Evolutionary conservation across 345 rosid genomes (phyloP).

Genomic region (Hibiscus trionum): DNA sequence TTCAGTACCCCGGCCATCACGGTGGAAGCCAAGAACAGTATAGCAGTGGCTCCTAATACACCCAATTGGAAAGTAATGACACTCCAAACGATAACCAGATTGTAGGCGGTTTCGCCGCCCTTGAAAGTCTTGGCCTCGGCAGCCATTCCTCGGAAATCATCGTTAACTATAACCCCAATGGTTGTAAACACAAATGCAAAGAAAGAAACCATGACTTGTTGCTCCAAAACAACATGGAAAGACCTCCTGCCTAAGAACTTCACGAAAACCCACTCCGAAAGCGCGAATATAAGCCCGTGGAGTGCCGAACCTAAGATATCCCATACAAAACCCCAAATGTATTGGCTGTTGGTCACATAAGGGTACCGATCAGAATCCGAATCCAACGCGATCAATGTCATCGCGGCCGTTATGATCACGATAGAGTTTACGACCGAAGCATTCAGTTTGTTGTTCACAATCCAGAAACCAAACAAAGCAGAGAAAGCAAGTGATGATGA

Average conservation of each 20-base stretch:
- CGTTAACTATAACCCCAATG: slow-evolving; percentile 44
- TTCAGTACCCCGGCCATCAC: slow-evolving; percentile 78
- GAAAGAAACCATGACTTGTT: slow-evolving; percentile 72
- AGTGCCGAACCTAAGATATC: slow-evolving; percentile 77
- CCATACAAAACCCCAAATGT: slow-evolving; percentile 67
- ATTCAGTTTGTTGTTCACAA: slow-evolving; percentile 68
- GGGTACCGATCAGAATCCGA: slow-evolving; percentile 62
- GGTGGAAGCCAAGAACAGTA: slow-evolving; percentile 71
- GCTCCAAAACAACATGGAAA: slow-evolving; percentile 81
- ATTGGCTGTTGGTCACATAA: slow-evolving; percentile 39
- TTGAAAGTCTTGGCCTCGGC: slow-evolving; percentile 42
- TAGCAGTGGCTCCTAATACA: slow-evolving; percentile 62
- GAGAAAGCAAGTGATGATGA: slow-evolving; percentile 62
- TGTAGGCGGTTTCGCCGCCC: slow-evolving; percentile 44
- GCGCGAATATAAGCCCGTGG: slow-evolving; percentile 76
- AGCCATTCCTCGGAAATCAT: slow-evolving; percentile 45
- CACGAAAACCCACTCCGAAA: slow-evolving; percentile 65
- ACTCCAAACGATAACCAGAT: slow-evolving; percentile 52
- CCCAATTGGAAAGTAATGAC: slow-evolving; percentile 71
- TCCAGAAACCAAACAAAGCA: slow-evolving; percentile 51
- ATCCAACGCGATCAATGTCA: slow-evolving; percentile 66
- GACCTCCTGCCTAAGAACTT: slow-evolving; percentile 66
- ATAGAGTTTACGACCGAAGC: slow-evolving; percentile 55
- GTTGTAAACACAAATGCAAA: slow-evolving; percentile 62
- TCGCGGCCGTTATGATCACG: slow-evolving; percentile 60